Base-by-base conservation (phyloP, 257 asterid species). In the Solanum bulbocastanum region DNA sequence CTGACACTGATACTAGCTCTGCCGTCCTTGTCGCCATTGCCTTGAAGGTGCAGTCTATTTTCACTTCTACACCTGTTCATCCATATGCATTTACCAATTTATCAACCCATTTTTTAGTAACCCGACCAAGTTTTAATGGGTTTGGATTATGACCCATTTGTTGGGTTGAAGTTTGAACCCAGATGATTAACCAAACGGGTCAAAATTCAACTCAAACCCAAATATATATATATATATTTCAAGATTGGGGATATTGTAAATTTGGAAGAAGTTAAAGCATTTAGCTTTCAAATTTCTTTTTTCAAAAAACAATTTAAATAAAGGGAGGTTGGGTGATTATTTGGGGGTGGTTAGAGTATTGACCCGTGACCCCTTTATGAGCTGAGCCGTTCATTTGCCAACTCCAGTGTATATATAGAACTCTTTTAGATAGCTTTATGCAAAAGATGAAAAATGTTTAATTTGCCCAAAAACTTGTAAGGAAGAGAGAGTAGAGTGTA, bases 41-140 rank as follows among this genome's bases (percentile, higher is more conserved):
- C 91, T 93, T 94, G 96, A 96, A 95, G 84, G 90, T 93, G 94
- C 99, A 96, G 8, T 96, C 98, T 87, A 96, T 93, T 75, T 91
- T 94, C 14, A 96, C 99, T 86, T 94, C 94, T 39, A 88, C 99
- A 76, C 98, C 99, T 96, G 93, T 71, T 39, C 65, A 62, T 8
- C 56, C 27, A 74, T 37, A 60, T n/a, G 32, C 49, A 23, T 60
- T 35, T 18, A 20, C 18, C 15, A 22, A 72, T 72, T 72, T 14
- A 72, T 33, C 81, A 73, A 73, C 46, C 81, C 23, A 18, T 73
- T 35, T 11, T 72, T 73, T 73, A 72, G 44, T 8, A 33, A 33
- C 79, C 44, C 27, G 25, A 3, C 66, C 66, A 58, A 58, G 66
- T 60, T 62, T 62, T 62, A 62, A 10, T 62, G 30, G 30, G 84